A percentile compares a stretch with the other conserved stretches of the same genome.
Evolutionary conservation across 176 grass and related monocot species (phyloP).

Genomic region (Guadua angustifolia): DNA sequence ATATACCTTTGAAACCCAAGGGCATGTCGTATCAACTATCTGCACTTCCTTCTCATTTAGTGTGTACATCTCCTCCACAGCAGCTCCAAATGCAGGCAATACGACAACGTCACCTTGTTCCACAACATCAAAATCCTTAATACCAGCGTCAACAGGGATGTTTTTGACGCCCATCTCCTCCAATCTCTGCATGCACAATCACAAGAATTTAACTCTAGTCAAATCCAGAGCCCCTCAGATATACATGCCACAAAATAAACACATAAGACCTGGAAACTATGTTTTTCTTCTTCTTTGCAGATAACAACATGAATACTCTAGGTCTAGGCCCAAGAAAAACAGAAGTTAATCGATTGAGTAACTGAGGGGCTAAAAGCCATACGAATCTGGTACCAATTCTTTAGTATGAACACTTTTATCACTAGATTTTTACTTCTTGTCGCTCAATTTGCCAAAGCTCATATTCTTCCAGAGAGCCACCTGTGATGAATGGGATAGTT

Average conservation of each 20-base stretch:
- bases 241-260: not conserved
- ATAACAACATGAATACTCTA: not conserved
- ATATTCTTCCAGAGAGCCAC: not conserved
- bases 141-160: slow-evolving; percentile 67
- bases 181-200: slow-evolving; percentile 63
- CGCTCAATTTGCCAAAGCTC: not conserved
- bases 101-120: slow-evolving; percentile 85
- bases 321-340: not conserved
- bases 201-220: slow-evolving; percentile 3
- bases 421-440: not conserved
- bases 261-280: not conserved
- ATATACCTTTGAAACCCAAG: slow-evolving; percentile 95
- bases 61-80: slow-evolving; percentile 94
- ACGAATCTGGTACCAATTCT: not conserved
- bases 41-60: slow-evolving; percentile 97
- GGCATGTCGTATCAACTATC: slow-evolving; percentile 96
- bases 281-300: not conserved
- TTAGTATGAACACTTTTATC: not conserved
- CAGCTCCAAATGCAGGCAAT: slow-evolving; percentile 92
- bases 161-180: slow-evolving; percentile 75
- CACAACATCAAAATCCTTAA: slow-evolving; percentile 75
- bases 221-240: not conserved
- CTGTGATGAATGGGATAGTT: not conserved
- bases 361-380: not conserved
- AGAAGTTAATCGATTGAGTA: not conserved